Evolutionary conservation across 345 rosid genomes (phyloP), one percentile per base, ranked within the genome.

Genomic region (Boechera stricta): DNA sequence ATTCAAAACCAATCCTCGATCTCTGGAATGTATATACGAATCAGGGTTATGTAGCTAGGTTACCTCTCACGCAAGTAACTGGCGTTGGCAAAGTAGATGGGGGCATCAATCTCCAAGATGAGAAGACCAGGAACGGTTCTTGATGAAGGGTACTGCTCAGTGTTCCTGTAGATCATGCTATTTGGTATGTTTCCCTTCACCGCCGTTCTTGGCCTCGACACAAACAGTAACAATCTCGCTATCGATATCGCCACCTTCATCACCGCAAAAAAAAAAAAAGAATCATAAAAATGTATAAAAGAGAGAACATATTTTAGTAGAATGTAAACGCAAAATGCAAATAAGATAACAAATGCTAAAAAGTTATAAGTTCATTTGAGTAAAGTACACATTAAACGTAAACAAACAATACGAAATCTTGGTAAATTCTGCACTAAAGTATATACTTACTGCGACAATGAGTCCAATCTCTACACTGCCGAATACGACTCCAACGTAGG

Each of bases 31-130:
- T 26, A 48, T 10, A 16, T 69, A 45, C 44, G 32, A 33, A 26
- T 13, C 31, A 16, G 24, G 39, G 49, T 47, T 63, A 28, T 28
- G 29, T 28, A 28, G 29, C 29, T 28, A 77, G 39, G 41, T 41
- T 80, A 88, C 99, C 96, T 88, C 74, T 95, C 99, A 79, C 99
- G 91, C 64, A 95, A 83, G 85, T 95, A 95, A 86, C 86, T 81
- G 28, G 99, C 81, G 82, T 93, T 95, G 41, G 97, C 85, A 79
- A 95, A 95, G 82, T 88, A 88, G 72, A 95, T 87, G 4, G 98
- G 91, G 6, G 90, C 88, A 76, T 87, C 94, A n/a, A 95, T 90
- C 79, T 93, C 90, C 58, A 95, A 88, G 55, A 95, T 85, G 47
- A 95, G 91, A 77, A 93, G 63, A 53, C 96, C 96, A 7, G 97